Percentiles rank a stretch among this genome's conserved stretches.
Evolutionary conservation across 2,329 filamentous ascomycete genomes (phyloP).

Genomic region (Clonostachys rhizophaga): DNA sequence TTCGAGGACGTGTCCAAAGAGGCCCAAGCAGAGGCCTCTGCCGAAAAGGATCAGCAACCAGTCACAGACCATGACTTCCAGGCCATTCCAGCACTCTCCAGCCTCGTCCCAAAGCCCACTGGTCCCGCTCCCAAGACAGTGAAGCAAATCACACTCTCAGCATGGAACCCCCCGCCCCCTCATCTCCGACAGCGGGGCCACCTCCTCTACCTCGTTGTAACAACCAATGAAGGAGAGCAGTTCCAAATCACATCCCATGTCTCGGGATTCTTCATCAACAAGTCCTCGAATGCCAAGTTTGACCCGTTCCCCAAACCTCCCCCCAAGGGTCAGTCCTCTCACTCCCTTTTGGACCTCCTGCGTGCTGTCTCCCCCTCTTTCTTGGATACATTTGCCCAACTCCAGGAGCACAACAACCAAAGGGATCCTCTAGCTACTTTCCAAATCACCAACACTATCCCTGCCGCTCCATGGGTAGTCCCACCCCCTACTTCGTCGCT

Average conservation of each 20-base stretch:
- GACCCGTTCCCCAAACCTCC: constrained; percentile 78
- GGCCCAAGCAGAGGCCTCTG: constrained; percentile 29
- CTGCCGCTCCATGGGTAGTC: constrained; percentile 88
- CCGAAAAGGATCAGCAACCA: constrained; percentile 21
- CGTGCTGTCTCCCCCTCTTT: constrained; percentile 81
- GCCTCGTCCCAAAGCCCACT: constrained; percentile 64
- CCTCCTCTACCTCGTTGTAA: constrained; percentile 82
- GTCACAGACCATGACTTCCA: constrained; percentile 75
- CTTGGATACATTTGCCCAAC: constrained; percentile 64
- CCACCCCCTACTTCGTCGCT: constrained; percentile 60
- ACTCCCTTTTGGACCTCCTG: constrained; percentile 82
- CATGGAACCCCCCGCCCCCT: constrained; percentile 95
- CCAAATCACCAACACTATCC: constrained; percentile 92
- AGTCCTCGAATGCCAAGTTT: constrained; percentile 91
- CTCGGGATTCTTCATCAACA: constrained; percentile 96
- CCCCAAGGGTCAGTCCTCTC: constrained; percentile 73
- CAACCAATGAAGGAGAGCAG: constrained; percentile 92
- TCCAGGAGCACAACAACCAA: constrained; percentile 80
- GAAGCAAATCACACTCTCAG: constrained; percentile 81
- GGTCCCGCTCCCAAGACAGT: constrained; percentile 80
- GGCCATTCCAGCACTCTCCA: constrained; percentile 60
- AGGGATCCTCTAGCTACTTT: constrained; percentile 89
- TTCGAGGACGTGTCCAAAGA: constrained; percentile 69
- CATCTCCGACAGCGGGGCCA: constrained; percentile 89
- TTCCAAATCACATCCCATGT: constrained; percentile 91